A percentile compares a stretch with the other conserved stretches of the same genome.
These are phyloP conservation scores for Alternaria sp. DNA, from an alignment of 2,329 filamentous ascomycete species.

Conservation along the genomic window DNA sequence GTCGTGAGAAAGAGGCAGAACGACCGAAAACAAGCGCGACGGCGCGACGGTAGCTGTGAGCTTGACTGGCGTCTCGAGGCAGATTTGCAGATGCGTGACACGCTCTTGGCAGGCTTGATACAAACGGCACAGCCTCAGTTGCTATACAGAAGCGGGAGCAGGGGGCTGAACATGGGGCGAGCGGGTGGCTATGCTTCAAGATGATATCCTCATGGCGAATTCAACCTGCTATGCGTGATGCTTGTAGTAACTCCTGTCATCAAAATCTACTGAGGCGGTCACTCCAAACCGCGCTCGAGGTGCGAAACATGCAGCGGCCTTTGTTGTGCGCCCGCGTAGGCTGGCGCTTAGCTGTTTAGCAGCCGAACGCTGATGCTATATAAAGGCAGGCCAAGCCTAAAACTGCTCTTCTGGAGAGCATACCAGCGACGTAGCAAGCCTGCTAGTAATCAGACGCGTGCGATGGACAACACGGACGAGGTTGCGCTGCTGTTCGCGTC, in stretches of 20 bases:
- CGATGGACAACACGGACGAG: background rate
- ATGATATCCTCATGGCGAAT: slow-evolving; percentile 13
- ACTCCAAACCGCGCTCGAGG: background rate
- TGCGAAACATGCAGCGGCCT: slow-evolving; percentile 13
- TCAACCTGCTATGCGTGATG: slow-evolving; percentile 4
- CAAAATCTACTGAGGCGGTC: background rate
- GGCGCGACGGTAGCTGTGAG: slow-evolving; percentile 35
- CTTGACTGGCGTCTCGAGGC: slow-evolving; percentile 43
- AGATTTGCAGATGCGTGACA: slow-evolving; percentile 43
- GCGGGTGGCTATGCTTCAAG: slow-evolving; percentile 34
- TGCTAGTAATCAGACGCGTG: background rate
- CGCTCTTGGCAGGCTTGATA: slow-evolving; percentile 36
- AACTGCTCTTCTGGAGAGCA: slow-evolving; percentile 13
- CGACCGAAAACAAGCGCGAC: slow-evolving; percentile 36
- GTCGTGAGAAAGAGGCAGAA: slow-evolving; percentile 22
- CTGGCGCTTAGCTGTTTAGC: slow-evolving; percentile 38
- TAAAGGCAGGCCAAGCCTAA: slow-evolving; percentile 33
- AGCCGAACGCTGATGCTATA: slow-evolving; percentile 33
- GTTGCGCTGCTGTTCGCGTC: background rate
- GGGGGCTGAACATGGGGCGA: slow-evolving; percentile 22
- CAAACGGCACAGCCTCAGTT: slow-evolving; percentile 45
- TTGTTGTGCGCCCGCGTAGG: slow-evolving; percentile 22
- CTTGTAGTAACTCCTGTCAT: slow-evolving; percentile 6
- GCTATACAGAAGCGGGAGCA: slow-evolving; percentile 28
- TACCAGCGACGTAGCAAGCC: slow-evolving; percentile 4